Evolutionary conservation across 164 flowering plant genomes (phyloP), one percentile per base, ranked within the genome.

Genomic region (Brasenia schreberi): DNA sequence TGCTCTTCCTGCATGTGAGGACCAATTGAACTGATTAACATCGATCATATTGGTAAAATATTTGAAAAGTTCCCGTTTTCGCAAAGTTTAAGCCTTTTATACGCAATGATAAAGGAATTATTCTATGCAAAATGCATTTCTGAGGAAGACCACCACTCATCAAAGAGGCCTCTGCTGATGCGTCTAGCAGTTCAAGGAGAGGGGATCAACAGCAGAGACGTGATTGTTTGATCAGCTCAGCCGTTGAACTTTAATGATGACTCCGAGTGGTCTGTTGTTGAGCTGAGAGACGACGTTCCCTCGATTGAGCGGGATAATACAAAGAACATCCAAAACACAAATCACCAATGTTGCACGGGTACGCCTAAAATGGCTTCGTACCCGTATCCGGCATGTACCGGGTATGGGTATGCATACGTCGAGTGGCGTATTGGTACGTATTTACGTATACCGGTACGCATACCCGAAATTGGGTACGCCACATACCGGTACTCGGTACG

Each of bases 161-260:
- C 96, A 4, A 90, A 90, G 74, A 84, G 96, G 81, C 97, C 97
- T 42, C 71, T 93, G 69, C 69, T 93, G 62, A 94, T 87, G 69
- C 83, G 96, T 59, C 79, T 93, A n/a, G 92, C 97, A 4, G 85
- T 83, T 65, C 96, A 90, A 81, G 97, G 94, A 71, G 97, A 80
- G 18, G 89, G 85, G 69, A 83, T 89, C 53, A 83, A 82, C 42
- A 80, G 82, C 42, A 81, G 83, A 68, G 92, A 89, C 71, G 81
- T 89, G 10, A 80, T 85, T 64, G 72, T 82, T 14, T 84, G 80
- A 23, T 61, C 63, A 6, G 67, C 59, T 4, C 62, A 62, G 4
- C 70, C 74, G 42, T 79, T 69, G 59, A 73, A 67, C n/a, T 61
- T 79, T 4, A 85, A 85, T 59, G 96, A 93, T 18, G 63, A 61